These are phyloP conservation scores for Uronychia setigera DNA, from an alignment of 73 alveolate genomes.

Conservation along the genomic window DNA sequence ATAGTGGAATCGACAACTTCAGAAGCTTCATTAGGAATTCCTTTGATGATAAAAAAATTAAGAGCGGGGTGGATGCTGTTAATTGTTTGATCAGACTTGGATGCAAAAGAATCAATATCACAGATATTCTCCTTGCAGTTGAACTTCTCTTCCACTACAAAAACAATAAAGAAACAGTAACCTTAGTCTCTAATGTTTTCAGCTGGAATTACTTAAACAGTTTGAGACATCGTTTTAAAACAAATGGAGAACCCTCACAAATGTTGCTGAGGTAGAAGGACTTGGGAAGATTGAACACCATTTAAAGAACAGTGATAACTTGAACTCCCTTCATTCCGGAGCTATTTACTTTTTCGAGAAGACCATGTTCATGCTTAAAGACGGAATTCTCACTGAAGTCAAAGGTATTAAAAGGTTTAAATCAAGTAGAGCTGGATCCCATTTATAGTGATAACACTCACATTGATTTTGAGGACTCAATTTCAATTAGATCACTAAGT, in stretches of 20 bases:
- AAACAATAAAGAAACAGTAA: background rate
- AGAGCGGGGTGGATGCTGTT: background rate
- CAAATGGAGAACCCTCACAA: background rate
- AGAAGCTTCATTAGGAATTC: background rate
- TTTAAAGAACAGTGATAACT: background rate
- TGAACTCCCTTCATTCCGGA: too few relatives aligned
- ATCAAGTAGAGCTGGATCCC: too few relatives aligned
- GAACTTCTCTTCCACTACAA: background rate
- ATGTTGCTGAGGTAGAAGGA: background rate
- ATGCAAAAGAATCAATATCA: background rate
- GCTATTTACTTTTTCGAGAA: background rate
- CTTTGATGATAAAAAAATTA: background rate
- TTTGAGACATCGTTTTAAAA: background rate
- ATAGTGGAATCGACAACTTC: background rate
- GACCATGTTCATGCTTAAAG: background rate
- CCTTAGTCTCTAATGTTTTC: background rate
- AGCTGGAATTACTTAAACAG: background rate
- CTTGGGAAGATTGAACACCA: background rate
- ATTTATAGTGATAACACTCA: too few relatives aligned
- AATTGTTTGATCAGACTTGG: background rate
- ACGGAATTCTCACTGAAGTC: background rate
- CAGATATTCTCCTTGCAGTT: background rate
- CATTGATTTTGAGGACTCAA: too few relatives aligned
- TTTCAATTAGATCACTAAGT: too few relatives aligned
- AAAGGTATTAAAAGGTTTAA: too few relatives aligned